Evolutionary conservation across 1,139 yeast species (phyloP), one percentile per base, ranked within the genome.

Genomic region (Magnusiomyces magnusii): DNA sequence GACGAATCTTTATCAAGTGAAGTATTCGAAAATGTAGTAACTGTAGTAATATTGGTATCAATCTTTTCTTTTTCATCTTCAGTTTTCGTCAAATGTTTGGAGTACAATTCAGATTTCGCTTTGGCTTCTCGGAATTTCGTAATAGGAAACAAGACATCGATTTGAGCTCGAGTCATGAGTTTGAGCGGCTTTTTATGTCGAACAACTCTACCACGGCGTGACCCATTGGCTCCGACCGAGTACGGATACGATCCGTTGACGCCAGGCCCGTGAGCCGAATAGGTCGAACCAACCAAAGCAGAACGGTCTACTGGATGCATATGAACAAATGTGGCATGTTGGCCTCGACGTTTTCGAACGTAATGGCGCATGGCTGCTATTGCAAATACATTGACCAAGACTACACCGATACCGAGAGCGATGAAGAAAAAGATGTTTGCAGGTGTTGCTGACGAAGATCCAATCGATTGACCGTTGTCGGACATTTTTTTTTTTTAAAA

Each of bases 341-440:
- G 27, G n/a, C 24, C 7, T 3, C 27, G 24, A 2, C 72, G 64
- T 34, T 67, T 66, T 9, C 75, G 63, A 59, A 68, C 66, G 62
- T 75, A 74, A 61, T 72, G 73, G 55, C 72, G 67, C 39, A 74
- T 61, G 9, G 75, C 75, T 27, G 74, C 62, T 42, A 73, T 63
- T 51, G 73, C 66, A 77, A 72, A 74, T 19, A 74, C 63, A 60
- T 72, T 71, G 44, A 72, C 68, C 56, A 74, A 73, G 13, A 73
- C 71, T 15, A 74, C 68, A 7, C 77, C 77, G 54, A 74, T 65
- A 0, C 76, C 77, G 3, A 74, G 67, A 13, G 76, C 76, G 31
- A 74, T 72, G 58, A 74, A 74, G 63, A 73, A 74, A 27, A 74
- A 62, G 19, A 50, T 50, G 36, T 28, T 28, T 2, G 53, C 51